Conservation (phyloP, 2,329 filamentous ascomycete genomes). For the Aspergillus clavatus region DNA sequence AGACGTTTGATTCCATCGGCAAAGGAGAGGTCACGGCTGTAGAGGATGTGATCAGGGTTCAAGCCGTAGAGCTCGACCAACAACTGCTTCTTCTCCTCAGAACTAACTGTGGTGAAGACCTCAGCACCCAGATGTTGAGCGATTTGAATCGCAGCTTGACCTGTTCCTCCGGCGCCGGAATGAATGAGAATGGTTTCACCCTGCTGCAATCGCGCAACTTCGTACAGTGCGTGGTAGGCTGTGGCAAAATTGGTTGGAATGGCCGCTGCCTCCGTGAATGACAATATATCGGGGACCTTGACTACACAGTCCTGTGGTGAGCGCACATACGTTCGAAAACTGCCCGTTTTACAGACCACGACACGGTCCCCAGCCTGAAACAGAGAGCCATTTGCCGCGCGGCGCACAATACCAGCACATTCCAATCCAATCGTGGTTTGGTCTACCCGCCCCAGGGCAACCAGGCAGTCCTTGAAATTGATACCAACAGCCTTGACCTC, state of each 20-base stretch:
- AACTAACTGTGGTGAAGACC: constrained; percentile 13
- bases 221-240: constrained; percentile 9
- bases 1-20: constrained; percentile 2
- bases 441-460: too few relatives aligned
- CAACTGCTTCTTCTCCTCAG: constrained; percentile 10
- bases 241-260: constrained; percentile 6
- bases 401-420: too few relatives aligned
- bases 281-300: too few relatives aligned
- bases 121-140: constrained; percentile 9
- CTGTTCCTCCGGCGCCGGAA: constrained; percentile 8
- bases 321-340: too few relatives aligned
- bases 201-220: constrained; percentile 9
- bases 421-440: too few relatives aligned
- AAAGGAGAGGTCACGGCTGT: constrained; percentile 7
- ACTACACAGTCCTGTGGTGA: too few relatives aligned
- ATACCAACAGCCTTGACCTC: not conserved
- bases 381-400: too few relatives aligned
- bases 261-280: too few relatives aligned
- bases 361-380: too few relatives aligned
- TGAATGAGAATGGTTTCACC: constrained; percentile 14
- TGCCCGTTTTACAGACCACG: too few relatives aligned
- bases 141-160: constrained; percentile 3
- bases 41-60: constrained; percentile 13
- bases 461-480: too few relatives aligned
- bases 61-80: constrained; percentile 15